phyloP scores from a whole-genome alignment of 371 early-diverging fungal genomes.

The Chytridiales sp. region DNA sequence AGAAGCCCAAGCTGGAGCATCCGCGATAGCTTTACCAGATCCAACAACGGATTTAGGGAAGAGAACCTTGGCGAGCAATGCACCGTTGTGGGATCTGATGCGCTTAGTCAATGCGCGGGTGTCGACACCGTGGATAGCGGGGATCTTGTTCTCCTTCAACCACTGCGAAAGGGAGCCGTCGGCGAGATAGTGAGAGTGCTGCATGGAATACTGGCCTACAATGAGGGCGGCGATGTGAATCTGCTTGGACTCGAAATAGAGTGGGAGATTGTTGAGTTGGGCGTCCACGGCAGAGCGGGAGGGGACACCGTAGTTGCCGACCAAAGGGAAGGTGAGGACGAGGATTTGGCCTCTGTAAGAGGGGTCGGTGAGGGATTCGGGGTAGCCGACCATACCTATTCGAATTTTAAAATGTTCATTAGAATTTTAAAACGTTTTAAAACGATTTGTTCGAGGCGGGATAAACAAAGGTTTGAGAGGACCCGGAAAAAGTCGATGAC shows the following conservation, averaged over 20 bases:
- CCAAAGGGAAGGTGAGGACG: slow-evolving; percentile 90
- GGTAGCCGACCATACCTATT: slow-evolving; percentile 85
- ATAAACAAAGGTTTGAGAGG: slow-evolving; percentile 5
- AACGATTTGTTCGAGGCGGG: no score
- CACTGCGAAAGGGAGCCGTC: slow-evolving; percentile 79
- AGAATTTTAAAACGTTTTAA: no score
- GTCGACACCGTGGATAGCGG: slow-evolving; percentile 91
- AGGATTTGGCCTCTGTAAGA: slow-evolving; percentile 95
- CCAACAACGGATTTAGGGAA: slow-evolving; percentile 52
- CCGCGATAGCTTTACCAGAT: slow-evolving; percentile 4
- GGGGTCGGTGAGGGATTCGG: slow-evolving; percentile 95
- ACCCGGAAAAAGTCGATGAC: not conserved
- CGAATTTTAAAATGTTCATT: no score
- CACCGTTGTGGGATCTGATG: slow-evolving; percentile 82
- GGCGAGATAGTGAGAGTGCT: slow-evolving; percentile 91
- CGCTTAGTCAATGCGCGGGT: slow-evolving; percentile 92
- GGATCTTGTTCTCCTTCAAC: slow-evolving; percentile 84
- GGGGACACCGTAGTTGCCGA: slow-evolving; percentile 97
- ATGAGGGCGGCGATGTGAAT: slow-evolving; percentile 91
- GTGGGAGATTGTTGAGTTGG: slow-evolving; percentile 71
- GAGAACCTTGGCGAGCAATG: slow-evolving; percentile 80
- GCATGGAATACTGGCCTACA: slow-evolving; percentile 84
- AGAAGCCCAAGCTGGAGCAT: slow-evolving; percentile 56
- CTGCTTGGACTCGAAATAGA: slow-evolving; percentile 85
- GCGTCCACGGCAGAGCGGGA: slow-evolving; percentile 72